Conservation (phyloP, 768 basidiomycete species). For the Hygrophorus pudorinus region DNA sequence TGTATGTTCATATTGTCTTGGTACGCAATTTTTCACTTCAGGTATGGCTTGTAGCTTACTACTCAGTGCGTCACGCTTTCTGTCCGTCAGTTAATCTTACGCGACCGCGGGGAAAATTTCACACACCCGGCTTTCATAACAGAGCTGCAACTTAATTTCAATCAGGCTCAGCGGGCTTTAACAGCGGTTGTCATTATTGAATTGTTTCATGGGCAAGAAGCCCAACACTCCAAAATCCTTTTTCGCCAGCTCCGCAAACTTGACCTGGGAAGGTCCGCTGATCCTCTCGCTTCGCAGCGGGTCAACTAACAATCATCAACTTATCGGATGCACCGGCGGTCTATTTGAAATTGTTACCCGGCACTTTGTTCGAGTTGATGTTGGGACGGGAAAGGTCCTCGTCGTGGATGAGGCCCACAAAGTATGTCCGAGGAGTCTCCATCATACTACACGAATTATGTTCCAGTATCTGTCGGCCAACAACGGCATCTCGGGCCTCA, state of each 20-base stretch:
- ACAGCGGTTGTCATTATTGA: conserved; percentile 54
- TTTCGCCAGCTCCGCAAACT: no score
- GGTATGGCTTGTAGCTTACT: background rate
- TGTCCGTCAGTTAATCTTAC: conserved; percentile 38
- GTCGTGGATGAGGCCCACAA: conserved; percentile 75
- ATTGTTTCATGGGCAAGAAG: conserved; percentile 40
- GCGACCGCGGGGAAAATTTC: conserved; percentile 53
- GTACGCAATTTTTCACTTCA: conserved; percentile 25
- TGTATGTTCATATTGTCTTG: conserved; percentile 61
- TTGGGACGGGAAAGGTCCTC: conserved; percentile 56
- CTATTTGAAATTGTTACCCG: conserved; percentile 63
- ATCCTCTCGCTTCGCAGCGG: conserved; percentile 35
- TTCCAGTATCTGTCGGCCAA: conserved; percentile 47
- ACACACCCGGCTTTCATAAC: conserved; percentile 39
- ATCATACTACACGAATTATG: conserved; percentile 3
- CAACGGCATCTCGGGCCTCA: conserved; percentile 39
- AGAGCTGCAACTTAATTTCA: conserved; percentile 42
- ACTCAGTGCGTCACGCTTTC: background rate
- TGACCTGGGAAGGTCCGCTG: no score
- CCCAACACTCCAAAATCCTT: background rate
- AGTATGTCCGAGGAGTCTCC: conserved; percentile 21
- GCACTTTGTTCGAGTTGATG: conserved; percentile 50
- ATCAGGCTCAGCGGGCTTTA: conserved; percentile 48
- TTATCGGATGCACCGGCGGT: conserved; percentile 55
- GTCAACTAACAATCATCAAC: conserved; percentile 59